These are phyloP conservation scores for Colletotrichum sojae DNA, from an alignment of 2,329 filamentous ascomycete genomes.

Conservation along the genomic window DNA sequence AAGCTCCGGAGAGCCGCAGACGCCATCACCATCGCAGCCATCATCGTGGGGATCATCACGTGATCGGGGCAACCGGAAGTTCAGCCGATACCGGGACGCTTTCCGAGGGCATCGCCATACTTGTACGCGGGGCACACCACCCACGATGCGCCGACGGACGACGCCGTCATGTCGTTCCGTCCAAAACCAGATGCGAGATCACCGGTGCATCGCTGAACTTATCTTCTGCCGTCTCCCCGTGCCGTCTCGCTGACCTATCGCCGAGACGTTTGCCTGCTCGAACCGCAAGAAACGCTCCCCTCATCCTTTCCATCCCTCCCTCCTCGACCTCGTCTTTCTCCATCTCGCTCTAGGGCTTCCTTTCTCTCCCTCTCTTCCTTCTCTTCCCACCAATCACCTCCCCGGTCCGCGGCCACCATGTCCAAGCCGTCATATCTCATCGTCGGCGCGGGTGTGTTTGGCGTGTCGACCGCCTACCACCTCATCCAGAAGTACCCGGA, in stretches of 20 bases:
- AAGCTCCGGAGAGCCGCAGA: too few relatives aligned
- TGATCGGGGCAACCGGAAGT: conserved; percentile 29
- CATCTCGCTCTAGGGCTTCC: background rate
- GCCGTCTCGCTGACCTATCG: conserved; percentile 3
- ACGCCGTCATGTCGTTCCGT: conserved; percentile 13
- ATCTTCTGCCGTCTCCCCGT: conserved; percentile 28
- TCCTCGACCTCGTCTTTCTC: background rate
- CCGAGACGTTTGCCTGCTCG: conserved; percentile 18
- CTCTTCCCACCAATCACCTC: conserved; percentile 18
- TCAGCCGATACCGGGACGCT: conserved; percentile 30
- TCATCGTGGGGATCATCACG: conserved; percentile 16
- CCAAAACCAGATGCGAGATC: conserved; percentile 16
- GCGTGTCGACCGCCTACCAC: conserved; percentile 75
- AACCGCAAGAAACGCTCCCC: conserved; percentile 13
- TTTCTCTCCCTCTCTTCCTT: background rate
- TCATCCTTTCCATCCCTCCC: background rate
- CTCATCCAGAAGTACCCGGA: conserved; percentile 66
- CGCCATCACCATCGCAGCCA: background rate
- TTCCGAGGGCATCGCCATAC: background rate
- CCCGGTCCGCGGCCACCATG: conserved; percentile 24
- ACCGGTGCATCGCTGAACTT: conserved; percentile 15
- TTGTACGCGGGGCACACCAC: conserved; percentile 23
- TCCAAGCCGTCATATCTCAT: conserved; percentile 64
- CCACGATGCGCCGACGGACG: conserved; percentile 13
- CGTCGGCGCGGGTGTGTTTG: conserved; percentile 76